Evolutionary conservation across 2,329 filamentous ascomycete species (phyloP).

Genomic region (Coleophoma cylindrospora): DNA sequence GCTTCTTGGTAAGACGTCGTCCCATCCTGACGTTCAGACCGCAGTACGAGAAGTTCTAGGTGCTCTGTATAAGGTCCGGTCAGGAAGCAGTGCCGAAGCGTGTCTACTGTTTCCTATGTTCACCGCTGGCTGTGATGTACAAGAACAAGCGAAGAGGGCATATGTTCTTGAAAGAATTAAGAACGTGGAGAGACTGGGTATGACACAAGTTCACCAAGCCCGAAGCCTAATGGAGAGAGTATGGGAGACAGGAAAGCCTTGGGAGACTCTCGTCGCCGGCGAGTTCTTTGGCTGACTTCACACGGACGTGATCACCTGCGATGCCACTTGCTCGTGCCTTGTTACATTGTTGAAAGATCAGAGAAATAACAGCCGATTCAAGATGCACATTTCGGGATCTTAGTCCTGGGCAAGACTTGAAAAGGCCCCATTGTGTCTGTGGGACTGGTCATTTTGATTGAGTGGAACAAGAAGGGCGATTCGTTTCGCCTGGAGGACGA

Average conservation of each 20-base stretch:
- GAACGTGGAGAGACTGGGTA: slow-evolving; percentile 66
- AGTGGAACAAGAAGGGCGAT: slow-evolving; percentile 8
- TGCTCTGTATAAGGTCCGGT: slow-evolving; percentile 55
- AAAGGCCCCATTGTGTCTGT: slow-evolving; percentile 27
- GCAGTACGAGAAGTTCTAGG: slow-evolving; percentile 59
- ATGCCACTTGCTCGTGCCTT: too few relatives aligned
- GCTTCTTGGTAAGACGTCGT: slow-evolving; percentile 56
- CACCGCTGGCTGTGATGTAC: slow-evolving; percentile 72
- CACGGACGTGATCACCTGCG: background rate
- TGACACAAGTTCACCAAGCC: slow-evolving; percentile 68
- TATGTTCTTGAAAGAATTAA: slow-evolving; percentile 62
- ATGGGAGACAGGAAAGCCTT: slow-evolving; percentile 63
- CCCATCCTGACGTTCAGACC: slow-evolving; percentile 55
- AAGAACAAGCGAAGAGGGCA: slow-evolving; percentile 46
- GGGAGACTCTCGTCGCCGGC: slow-evolving; percentile 54
- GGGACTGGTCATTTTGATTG: slow-evolving; percentile 1
- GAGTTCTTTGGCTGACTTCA: slow-evolving; percentile 25
- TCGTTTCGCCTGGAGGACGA: background rate
- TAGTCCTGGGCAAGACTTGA: slow-evolving; percentile 37
- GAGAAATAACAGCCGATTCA: too few relatives aligned
- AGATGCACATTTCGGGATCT: background rate
- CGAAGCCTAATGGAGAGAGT: slow-evolving; percentile 61
- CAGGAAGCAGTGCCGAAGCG: slow-evolving; percentile 66
- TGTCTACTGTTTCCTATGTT: slow-evolving; percentile 79
- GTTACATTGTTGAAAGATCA: too few relatives aligned